A percentile compares a stretch with the other conserved stretches of the same genome.
Evolutionary conservation across 768 basidiomycete species (phyloP).

Genomic region (Mycena epipterygia): DNA sequence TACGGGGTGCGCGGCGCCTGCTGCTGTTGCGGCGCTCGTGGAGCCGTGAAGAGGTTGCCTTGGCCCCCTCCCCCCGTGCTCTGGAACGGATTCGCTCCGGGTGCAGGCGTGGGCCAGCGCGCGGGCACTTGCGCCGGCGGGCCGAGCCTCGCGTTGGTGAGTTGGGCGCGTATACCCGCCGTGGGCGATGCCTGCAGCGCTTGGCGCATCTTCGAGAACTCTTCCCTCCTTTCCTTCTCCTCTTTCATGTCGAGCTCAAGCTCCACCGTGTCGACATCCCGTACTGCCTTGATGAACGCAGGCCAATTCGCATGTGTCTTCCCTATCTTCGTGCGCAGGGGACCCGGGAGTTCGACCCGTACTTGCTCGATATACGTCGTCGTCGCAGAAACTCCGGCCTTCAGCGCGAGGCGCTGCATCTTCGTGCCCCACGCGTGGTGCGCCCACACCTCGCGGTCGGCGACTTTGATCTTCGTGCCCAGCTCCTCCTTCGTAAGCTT

Average conservation of each 20-base stretch:
- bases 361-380: constrained; percentile 13
- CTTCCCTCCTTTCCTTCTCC: neutral
- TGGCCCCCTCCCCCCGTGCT: neutral
- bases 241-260: constrained; percentile 14
- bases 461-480: constrained; percentile 1
- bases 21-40: neutral
- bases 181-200: constrained; percentile 5
- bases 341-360: neutral
- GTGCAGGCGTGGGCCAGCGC: neutral
- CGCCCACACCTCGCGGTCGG: constrained; percentile 12
- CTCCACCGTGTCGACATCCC: constrained; percentile 4
- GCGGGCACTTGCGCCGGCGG: neutral
- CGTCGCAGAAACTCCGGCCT: neutral
- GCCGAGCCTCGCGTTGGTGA: neutral
- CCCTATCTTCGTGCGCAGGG: constrained; percentile 11
- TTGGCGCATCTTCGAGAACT: neutral
- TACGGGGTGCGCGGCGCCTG: constrained; percentile 1
- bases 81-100: constrained; percentile 1
- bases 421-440: constrained; percentile 8
- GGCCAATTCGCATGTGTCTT: neutral
- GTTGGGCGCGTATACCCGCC: neutral
- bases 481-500: constrained; percentile 8
- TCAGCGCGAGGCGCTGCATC: constrained; percentile 4
- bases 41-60: constrained; percentile 1
- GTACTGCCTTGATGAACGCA: constrained; percentile 3